phyloP scores from a whole-genome alignment of 495 filamentous ascomycete genomes.

The Penicillium fimorum region DNA sequence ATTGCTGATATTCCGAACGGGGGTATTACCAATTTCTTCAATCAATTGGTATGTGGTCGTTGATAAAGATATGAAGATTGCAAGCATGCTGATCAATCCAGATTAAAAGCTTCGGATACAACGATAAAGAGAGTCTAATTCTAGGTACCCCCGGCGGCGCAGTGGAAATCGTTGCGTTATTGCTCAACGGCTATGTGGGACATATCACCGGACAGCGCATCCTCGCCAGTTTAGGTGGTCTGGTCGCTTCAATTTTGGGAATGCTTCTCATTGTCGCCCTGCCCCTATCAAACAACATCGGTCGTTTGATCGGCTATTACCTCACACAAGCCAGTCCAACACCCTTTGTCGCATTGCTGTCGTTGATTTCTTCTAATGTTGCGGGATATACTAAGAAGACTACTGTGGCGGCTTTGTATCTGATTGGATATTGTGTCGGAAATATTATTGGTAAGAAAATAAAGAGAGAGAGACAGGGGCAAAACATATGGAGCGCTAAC shows the following conservation, averaged over 20 bases:
- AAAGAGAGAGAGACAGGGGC: not conserved
- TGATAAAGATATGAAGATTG: not conserved
- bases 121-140: slow-evolving; percentile 59
- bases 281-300: slow-evolving; percentile 55
- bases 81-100: slow-evolving; percentile 6
- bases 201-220: slow-evolving; percentile 58
- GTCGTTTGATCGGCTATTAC: slow-evolving; percentile 63
- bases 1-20: slow-evolving; percentile 65
- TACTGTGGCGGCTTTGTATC: slow-evolving; percentile 63
- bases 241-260: slow-evolving; percentile 45
- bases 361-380: slow-evolving; percentile 61
- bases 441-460: slow-evolving; percentile 43
- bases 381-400: slow-evolving; percentile 74
- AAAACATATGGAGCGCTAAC: slow-evolving; percentile 5
- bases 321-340: slow-evolving; percentile 59
- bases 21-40: slow-evolving; percentile 72
- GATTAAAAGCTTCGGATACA: slow-evolving; percentile 50
- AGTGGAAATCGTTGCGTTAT: slow-evolving; percentile 61
- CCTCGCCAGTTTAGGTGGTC: slow-evolving; percentile 40
- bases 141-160: slow-evolving; percentile 65
- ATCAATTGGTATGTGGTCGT: slow-evolving; percentile 44
- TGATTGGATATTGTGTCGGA: slow-evolving; percentile 59
- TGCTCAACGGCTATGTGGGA: slow-evolving; percentile 59
- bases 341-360: slow-evolving; percentile 42
- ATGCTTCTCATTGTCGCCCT: slow-evolving; percentile 66